phyloP scores from a whole-genome alignment of 495 filamentous ascomycete species.

The Penicillium alfredii region DNA sequence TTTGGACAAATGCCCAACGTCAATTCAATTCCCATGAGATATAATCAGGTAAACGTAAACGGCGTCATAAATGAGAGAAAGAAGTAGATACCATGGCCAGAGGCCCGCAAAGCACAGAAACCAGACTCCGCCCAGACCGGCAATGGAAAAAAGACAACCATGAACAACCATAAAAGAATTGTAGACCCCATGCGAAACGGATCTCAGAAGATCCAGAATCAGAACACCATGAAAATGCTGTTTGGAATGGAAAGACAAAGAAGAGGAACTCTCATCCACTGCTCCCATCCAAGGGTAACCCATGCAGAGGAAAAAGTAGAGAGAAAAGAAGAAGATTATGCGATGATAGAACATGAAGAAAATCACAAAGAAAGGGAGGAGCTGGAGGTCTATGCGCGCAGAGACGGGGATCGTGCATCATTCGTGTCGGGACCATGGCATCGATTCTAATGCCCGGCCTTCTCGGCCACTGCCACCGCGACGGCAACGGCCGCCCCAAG shows the following conservation, averaged over 20 bases:
- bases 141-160: conserved; percentile 2
- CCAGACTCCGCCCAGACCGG: conserved; percentile 5
- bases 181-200: conserved; percentile 8
- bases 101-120: too few species aligned
- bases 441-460: conserved; percentile 5
- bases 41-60: too few species aligned
- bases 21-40: too few species aligned
- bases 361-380: conserved; percentile 14
- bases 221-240: conserved; percentile 20
- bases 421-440: conserved; percentile 4
- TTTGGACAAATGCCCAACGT: too few species aligned
- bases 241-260: not conserved
- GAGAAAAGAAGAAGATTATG: too few species aligned
- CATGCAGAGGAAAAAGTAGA: conserved; percentile 9
- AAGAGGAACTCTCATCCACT: not conserved
- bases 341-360: too few species aligned
- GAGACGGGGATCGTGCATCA: conserved; percentile 10
- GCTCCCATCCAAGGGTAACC: conserved; percentile 2
- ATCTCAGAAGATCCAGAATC: too few species aligned
- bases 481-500: conserved; percentile 53
- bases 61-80: too few species aligned
- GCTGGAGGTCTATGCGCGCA: conserved; percentile 13
- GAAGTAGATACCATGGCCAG: too few species aligned
- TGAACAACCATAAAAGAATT: conserved; percentile 1
- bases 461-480: conserved; percentile 36